phyloP scores from a whole-genome alignment of 106 monocot genomes.

The Vanilla planifolia region DNA sequence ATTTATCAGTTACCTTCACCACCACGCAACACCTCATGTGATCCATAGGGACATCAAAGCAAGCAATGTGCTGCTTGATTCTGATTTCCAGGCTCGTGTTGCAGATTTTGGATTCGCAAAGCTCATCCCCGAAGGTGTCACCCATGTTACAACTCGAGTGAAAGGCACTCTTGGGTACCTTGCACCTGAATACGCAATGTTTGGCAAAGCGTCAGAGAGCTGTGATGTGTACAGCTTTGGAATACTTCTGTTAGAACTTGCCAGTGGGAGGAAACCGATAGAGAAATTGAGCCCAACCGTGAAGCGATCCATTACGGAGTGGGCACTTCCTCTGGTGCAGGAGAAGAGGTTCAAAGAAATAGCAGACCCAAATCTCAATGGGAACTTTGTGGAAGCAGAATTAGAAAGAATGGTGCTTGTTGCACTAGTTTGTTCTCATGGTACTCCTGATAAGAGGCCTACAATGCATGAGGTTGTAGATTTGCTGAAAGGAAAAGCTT shows the following conservation, averaged over 20 bases:
- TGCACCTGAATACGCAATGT: slow-evolving; percentile 25
- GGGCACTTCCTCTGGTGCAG: slow-evolving; percentile 10
- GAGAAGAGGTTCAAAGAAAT: slow-evolving; percentile 12
- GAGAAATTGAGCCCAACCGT: slow-evolving; percentile 6
- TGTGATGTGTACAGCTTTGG: slow-evolving; percentile 17
- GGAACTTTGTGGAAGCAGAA: slow-evolving; percentile 6
- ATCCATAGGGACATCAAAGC: slow-evolving; percentile 18
- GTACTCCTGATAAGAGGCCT: slow-evolving; percentile 11
- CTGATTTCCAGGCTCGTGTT: slow-evolving; percentile 13
- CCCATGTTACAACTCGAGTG: slow-evolving; percentile 4
- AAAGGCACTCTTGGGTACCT: slow-evolving; percentile 42
- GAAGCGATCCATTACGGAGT: slow-evolving; percentile 6
- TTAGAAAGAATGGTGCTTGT: slow-evolving; percentile 8
- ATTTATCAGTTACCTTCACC: slow-evolving; percentile 5
- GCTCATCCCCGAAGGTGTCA: slow-evolving; percentile 15
- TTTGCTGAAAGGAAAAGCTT: slow-evolving; percentile 9
- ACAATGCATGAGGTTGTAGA: slow-evolving; percentile 12
- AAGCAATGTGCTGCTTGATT: slow-evolving; percentile 15
- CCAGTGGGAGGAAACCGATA: slow-evolving; percentile 9
- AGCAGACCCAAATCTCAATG: slow-evolving; percentile 9
- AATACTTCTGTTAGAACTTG: slow-evolving; percentile 14
- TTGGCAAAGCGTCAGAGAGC: slow-evolving; percentile 14
- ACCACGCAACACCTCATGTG: slow-evolving; percentile 11
- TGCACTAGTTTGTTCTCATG: slow-evolving; percentile 7
- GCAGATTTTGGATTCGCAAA: slow-evolving; percentile 17